Evolutionary conservation across 352 stramenopile genomes (phyloP).

Genomic region (Phytophthora litchii): DNA sequence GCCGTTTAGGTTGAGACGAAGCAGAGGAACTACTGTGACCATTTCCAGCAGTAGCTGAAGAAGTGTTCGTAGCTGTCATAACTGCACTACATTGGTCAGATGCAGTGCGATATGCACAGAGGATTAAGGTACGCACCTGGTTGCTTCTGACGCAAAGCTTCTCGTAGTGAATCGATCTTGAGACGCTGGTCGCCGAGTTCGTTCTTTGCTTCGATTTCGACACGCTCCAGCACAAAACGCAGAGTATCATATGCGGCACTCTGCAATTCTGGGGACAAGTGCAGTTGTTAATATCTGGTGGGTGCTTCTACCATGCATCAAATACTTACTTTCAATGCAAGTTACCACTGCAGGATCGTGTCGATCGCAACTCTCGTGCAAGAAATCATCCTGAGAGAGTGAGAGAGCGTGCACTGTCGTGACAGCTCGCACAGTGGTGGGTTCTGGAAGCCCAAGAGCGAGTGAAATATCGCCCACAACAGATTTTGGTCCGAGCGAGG

Average conservation of each 20-base stretch:
- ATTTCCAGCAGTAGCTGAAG: not conserved
- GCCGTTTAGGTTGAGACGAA: conserved; percentile 1
- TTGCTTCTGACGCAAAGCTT: conserved; percentile 31
- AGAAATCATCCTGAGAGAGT: conserved; percentile 44
- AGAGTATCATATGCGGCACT: conserved; percentile 59
- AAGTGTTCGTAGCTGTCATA: not conserved
- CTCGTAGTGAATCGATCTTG: conserved; percentile 39
- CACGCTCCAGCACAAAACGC: conserved; percentile 50
- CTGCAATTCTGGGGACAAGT: conserved; percentile 38
- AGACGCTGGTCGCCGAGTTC: conserved; percentile 45
- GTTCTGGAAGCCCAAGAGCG: conserved; percentile 37
- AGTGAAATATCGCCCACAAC: conserved; percentile 48
- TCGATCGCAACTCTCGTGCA: conserved; percentile 46
- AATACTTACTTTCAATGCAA: conserved; percentile 32
- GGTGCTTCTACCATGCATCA: not conserved
- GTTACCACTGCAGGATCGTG: conserved; percentile 33
- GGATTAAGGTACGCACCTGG: conserved; percentile 13
- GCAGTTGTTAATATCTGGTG: not conserved
- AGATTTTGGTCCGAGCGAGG: conserved; percentile 45
- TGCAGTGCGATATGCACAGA: not conserved
- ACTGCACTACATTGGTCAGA: conserved; percentile 3
- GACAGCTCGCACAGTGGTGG: conserved; percentile 40
- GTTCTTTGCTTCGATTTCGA: conserved; percentile 54
- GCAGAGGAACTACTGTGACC: not conserved
- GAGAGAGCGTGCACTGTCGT: conserved; percentile 43